Evolutionary conservation across 805 yeast genomes (phyloP).

Genomic region (Komagataella ulmi): DNA sequence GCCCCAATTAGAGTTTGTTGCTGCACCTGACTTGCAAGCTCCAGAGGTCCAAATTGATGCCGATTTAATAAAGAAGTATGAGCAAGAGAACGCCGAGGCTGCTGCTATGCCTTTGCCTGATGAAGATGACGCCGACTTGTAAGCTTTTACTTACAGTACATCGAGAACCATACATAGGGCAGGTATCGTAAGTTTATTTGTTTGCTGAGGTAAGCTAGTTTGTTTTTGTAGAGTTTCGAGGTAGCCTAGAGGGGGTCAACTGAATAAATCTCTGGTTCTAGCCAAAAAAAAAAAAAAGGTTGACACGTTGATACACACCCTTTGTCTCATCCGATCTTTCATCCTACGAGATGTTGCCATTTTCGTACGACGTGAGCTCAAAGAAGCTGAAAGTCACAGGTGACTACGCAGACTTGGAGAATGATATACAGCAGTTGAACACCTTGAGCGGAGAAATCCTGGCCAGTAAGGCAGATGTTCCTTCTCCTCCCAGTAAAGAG

Average conservation of each 20-base stretch:
- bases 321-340: neutral
- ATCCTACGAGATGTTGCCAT: conserved; percentile 8
- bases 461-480: conserved; percentile 31
- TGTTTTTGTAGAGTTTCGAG: neutral
- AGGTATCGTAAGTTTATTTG: neutral
- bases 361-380: conserved; percentile 15
- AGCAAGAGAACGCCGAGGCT: conserved; percentile 99
- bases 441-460: conserved; percentile 26
- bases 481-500: conserved; percentile 40
- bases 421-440: conserved; percentile 21
- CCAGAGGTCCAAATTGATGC: conserved; percentile 98
- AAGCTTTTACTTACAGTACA: conserved; percentile 16
- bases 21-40: conserved; percentile 98
- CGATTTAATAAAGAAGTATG: conserved; percentile 94
- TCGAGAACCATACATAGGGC: neutral
- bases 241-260: neutral
- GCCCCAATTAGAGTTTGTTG: conserved; percentile 96
- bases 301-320: neutral
- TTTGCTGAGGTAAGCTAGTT: neutral
- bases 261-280: neutral
- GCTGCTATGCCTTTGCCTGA: conserved; percentile 99
- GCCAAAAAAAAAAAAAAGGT: neutral
- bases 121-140: conserved; percentile 99
- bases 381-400: conserved; percentile 15
- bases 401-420: conserved; percentile 12